These are phyloP conservation scores for Protea cynaroides DNA, from an alignment of 164 flowering plant genomes.

Conservation along the genomic window DNA sequence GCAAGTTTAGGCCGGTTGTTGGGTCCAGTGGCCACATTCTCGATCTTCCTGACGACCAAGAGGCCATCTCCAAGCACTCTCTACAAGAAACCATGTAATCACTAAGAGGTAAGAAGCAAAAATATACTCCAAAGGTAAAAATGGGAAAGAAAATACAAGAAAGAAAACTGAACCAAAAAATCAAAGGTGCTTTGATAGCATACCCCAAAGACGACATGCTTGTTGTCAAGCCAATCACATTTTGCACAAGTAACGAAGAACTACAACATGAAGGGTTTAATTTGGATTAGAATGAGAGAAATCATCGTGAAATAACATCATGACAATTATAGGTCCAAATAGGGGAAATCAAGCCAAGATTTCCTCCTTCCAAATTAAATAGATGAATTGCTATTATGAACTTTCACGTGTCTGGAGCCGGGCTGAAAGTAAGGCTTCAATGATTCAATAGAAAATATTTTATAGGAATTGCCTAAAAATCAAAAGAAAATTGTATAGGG, in stretches of 20 bases:
- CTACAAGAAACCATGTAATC: conserved; percentile 27
- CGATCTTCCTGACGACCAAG: conserved; percentile 87
- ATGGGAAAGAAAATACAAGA: no score
- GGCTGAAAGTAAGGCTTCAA: no score
- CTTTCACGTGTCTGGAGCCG: no score
- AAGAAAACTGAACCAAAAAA: background rate
- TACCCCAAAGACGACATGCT: conserved; percentile 99
- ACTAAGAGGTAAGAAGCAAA: no score
- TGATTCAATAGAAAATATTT: no score
- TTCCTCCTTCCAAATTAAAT: no score
- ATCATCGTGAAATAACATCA: background rate
- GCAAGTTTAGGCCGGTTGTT: conserved; percentile 91
- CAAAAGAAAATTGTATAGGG: no score
- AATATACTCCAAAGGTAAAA: no score
- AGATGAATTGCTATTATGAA: no score
- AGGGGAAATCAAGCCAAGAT: no score
- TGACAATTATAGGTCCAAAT: background rate
- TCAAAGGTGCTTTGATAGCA: conserved; percentile 7
- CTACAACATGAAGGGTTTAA: conserved; percentile 18
- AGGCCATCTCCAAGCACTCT: conserved; percentile 97
- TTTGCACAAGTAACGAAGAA: conserved; percentile 43
- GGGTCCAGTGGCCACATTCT: conserved; percentile 92
- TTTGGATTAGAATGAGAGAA: background rate
- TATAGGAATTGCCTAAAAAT: no score
- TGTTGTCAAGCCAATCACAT: conserved; percentile 99